These are phyloP conservation scores for Metarhizium album DNA, from an alignment of 2,329 filamentous ascomycete species.

Conservation along the genomic window DNA sequence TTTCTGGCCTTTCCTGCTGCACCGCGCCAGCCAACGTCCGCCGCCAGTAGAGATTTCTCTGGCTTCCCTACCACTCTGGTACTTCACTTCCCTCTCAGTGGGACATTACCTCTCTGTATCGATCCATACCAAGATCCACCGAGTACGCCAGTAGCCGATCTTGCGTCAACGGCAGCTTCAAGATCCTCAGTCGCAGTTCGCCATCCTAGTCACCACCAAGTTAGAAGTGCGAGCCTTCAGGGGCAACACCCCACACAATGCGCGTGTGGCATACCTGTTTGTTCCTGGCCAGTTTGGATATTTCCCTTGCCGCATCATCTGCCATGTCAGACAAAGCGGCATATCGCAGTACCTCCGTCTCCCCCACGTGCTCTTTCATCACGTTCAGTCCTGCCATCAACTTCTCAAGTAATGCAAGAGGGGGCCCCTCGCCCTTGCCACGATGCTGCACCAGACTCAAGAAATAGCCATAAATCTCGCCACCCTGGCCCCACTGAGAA, in stretches of 20 bases:
- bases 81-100: conserved; percentile 15
- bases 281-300: conserved; percentile 43
- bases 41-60: background rate
- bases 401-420: conserved; percentile 40
- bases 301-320: conserved; percentile 56
- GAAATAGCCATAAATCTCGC: conserved; percentile 64
- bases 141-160: conserved; percentile 63
- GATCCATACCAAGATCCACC: conserved; percentile 56
- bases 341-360: conserved; percentile 39
- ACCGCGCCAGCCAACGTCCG: background rate
- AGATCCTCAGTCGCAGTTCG: conserved; percentile 31
- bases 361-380: conserved; percentile 35
- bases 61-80: background rate
- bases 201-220: conserved; percentile 19
- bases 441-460: conserved; percentile 38
- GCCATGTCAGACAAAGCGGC: conserved; percentile 80
- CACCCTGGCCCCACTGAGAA: conserved; percentile 66
- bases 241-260: background rate
- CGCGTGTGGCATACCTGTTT: conserved; percentile 39
- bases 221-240: background rate
- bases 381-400: conserved; percentile 46
- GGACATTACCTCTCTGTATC: conserved; percentile 55
- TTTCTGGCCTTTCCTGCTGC: background rate
- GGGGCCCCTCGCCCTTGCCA: conserved; percentile 27
- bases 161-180: conserved; percentile 57